Conservation (phyloP, 257 asterid genomes). For the Mitragyna speciosa region DNA sequence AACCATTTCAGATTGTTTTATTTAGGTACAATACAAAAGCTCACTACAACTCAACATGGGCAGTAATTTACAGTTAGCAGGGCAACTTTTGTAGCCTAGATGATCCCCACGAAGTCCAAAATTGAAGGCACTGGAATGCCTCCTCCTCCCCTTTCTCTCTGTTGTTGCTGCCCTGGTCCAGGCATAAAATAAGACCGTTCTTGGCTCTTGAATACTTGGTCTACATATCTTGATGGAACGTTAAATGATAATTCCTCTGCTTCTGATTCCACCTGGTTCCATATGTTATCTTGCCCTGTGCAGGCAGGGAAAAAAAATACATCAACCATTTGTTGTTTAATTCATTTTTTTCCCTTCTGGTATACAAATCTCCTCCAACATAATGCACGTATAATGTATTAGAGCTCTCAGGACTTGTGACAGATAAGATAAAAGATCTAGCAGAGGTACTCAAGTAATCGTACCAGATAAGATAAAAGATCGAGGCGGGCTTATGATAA, state of each 20-base stretch:
- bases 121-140: slow-evolving; percentile 29
- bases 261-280: slow-evolving; percentile 34
- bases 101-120: slow-evolving; percentile 34
- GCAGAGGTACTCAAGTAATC: too few relatives aligned
- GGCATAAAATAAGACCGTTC: slow-evolving; percentile 35
- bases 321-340: not conserved
- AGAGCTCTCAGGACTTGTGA: too few relatives aligned
- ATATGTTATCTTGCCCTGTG: slow-evolving; percentile 37
- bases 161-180: slow-evolving; percentile 28
- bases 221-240: slow-evolving; percentile 5
- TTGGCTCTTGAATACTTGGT: slow-evolving; percentile 31
- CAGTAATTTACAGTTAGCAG: not conserved
- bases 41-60: not conserved
- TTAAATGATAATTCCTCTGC: slow-evolving; percentile 34
- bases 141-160: slow-evolving; percentile 8
- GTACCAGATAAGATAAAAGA: too few relatives aligned
- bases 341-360: not conserved
- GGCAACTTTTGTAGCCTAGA: not conserved
- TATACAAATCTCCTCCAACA: too few relatives aligned
- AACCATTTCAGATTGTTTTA: not conserved
- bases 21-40: slow-evolving; percentile 7
- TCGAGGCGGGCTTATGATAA: not conserved
- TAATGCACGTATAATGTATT: not conserved
- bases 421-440: too few relatives aligned
- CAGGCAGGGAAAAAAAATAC: not conserved